Evolutionary conservation across 225 moss, liverwort and hornwort species (phyloP).

Genomic region (Pleurozium schreberi): DNA sequence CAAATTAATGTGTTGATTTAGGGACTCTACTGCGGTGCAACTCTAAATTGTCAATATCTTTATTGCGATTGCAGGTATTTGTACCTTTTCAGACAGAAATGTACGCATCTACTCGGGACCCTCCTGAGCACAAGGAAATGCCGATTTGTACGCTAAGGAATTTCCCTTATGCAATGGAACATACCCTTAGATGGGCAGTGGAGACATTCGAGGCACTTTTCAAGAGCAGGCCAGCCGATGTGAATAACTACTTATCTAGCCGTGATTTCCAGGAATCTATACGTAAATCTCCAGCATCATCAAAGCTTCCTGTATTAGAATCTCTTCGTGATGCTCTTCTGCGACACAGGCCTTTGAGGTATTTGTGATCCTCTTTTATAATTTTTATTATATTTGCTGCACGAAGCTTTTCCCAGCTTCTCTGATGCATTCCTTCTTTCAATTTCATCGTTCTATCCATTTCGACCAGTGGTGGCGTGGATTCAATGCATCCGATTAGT

Average conservation of each 20-base stretch:
- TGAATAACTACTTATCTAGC: constrained; percentile 87
- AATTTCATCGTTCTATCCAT: not conserved
- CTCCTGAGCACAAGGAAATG: constrained; percentile 88
- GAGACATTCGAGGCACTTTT: constrained; percentile 87
- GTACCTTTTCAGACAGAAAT: constrained; percentile 97
- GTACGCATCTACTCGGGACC: constrained; percentile 93
- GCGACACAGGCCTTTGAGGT: constrained; percentile 87
- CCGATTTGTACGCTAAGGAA: constrained; percentile 96
- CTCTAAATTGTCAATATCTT: not conserved
- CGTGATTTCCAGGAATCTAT: constrained; percentile 93
- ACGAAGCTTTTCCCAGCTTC: not conserved
- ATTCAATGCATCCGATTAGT: not conserved
- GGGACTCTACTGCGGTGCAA: not conserved
- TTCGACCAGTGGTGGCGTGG: not conserved
- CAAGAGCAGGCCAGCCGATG: constrained; percentile 85
- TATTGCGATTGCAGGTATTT: constrained; percentile 66
- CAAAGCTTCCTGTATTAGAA: constrained; percentile 89
- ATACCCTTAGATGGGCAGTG: constrained; percentile 88
- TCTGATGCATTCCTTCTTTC: not conserved
- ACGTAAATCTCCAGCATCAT: constrained; percentile 74
- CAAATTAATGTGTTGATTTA: not conserved
- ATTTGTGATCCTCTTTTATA: not conserved
- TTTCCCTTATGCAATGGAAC: constrained; percentile 88
- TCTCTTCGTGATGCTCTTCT: constrained; percentile 87
- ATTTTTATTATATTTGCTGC: not conserved